Evolutionary conservation across 2,329 filamentous ascomycete species (phyloP).

Genomic region (Penicillium sp.): DNA sequence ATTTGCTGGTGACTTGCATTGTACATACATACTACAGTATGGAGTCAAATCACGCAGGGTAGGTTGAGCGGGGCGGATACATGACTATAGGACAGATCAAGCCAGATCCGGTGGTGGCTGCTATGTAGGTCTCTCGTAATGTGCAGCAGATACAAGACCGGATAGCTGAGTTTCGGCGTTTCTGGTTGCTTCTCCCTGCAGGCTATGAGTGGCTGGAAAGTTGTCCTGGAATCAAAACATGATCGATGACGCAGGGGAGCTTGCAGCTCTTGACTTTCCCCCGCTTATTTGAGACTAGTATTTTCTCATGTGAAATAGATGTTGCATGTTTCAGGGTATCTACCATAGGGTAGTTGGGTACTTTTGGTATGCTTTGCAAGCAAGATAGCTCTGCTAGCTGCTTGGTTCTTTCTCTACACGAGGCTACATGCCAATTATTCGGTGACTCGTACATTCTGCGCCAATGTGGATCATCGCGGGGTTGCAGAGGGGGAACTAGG

Average conservation of each 20-base stretch:
- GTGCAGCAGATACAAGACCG: no score
- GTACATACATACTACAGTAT: no score
- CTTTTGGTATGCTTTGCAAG: not conserved
- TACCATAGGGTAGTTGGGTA: not conserved
- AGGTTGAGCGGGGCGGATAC: not conserved
- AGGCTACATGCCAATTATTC: not conserved
- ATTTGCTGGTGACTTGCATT: conserved; percentile 5
- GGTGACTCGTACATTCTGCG: not conserved
- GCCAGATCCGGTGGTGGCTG: not conserved
- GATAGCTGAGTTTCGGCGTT: not conserved
- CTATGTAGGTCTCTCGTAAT: not conserved
- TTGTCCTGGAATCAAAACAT: not conserved
- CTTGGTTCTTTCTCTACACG: no score
- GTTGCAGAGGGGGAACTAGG: not conserved
- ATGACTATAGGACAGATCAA: not conserved
- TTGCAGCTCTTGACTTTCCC: not conserved
- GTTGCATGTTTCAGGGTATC: not conserved
- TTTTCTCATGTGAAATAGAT: not conserved
- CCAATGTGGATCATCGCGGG: not conserved
- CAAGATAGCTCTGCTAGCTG: not conserved
- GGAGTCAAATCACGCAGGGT: not conserved
- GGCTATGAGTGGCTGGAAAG: not conserved
- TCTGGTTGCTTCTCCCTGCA: not conserved
- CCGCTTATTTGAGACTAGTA: no score
- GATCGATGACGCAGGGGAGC: conserved; percentile 4